These are phyloP conservation scores for Emericellopsis cladophorae DNA, from an alignment of 2,329 filamentous ascomycete species.

Conservation along the genomic window DNA sequence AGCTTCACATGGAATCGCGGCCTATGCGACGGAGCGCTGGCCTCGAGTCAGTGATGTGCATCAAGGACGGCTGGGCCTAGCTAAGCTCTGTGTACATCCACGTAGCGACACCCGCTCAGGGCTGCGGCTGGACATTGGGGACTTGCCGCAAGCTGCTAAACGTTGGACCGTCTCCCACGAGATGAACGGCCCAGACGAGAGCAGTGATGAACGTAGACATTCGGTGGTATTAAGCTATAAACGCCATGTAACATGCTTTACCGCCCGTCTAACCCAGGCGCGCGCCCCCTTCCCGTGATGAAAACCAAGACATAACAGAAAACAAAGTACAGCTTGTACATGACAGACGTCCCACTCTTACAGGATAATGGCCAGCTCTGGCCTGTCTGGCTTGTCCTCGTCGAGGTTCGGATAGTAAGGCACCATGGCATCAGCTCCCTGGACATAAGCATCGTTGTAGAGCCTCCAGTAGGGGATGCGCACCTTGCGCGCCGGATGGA, in stretches of 20 bases:
- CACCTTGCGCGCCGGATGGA: slow-evolving; percentile 93
- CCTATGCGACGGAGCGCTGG: no score
- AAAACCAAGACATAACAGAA: neutral
- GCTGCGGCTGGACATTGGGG: no score
- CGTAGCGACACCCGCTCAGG: no score
- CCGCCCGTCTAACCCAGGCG: no score
- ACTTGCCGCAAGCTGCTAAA: no score
- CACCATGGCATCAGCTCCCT: slow-evolving; percentile 85
- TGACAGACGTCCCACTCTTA: slow-evolving; percentile 26
- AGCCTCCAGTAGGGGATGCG: slow-evolving; percentile 90
- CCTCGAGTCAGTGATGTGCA: no score
- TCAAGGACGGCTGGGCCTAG: no score
- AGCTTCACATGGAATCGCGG: no score
- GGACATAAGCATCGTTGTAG: slow-evolving; percentile 95
- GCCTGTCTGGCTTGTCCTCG: slow-evolving; percentile 65
- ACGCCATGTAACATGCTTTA: neutral
- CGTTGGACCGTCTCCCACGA: no score
- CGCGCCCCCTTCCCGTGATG: neutral
- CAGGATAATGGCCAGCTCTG: slow-evolving; percentile 73
- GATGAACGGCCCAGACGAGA: no score
- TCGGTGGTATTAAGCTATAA: neutral
- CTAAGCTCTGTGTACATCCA: no score
- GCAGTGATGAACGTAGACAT: neutral
- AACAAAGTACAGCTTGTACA: neutral
- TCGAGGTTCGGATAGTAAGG: slow-evolving; percentile 87